A percentile compares a stretch with the other conserved stretches of the same genome.
These are phyloP conservation scores for Nitzschia putrida DNA, from an alignment of 108 stramenopile genomes.

Conservation along the genomic window DNA sequence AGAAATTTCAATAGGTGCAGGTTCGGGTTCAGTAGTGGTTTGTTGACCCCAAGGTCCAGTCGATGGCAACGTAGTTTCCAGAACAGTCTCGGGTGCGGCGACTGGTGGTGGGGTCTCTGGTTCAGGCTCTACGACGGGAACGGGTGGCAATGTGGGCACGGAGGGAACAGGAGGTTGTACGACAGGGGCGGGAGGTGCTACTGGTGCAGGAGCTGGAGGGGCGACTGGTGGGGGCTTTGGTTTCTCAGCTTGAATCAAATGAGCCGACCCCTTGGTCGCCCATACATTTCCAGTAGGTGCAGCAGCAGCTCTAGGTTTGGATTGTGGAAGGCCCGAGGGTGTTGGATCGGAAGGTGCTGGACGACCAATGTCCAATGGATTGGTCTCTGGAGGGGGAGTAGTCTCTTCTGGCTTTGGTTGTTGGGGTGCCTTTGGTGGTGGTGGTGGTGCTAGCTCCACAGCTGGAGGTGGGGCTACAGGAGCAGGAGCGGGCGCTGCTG, in stretches of 20 bases:
- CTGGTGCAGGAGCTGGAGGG: constrained; percentile 34
- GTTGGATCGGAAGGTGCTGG: constrained; percentile 44
- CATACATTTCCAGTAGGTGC: constrained; percentile 75
- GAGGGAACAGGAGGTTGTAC: not conserved
- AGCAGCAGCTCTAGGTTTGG: constrained; percentile 29
- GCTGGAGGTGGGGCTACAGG: constrained; percentile 18
- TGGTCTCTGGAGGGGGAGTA: constrained; percentile 18
- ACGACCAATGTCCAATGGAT: constrained; percentile 45
- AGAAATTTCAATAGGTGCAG: constrained; percentile 19
- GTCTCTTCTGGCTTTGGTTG: constrained; percentile 15
- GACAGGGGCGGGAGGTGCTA: constrained; percentile 18
- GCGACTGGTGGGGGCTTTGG: constrained; percentile 49
- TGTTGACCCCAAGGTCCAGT: constrained; percentile 20
- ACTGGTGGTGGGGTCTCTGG: not conserved
- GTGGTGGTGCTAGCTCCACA: constrained; percentile 24
- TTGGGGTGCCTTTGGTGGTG: constrained; percentile 11
- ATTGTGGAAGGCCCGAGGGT: constrained; percentile 40
- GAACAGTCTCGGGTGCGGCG: constrained; percentile 11
- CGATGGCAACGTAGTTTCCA: constrained; percentile 20
- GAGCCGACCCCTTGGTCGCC: constrained; percentile 86
- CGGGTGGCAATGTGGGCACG: constrained; percentile 3
- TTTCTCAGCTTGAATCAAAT: constrained; percentile 78
- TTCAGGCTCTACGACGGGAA: constrained; percentile 5
- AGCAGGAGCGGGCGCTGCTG: constrained; percentile 33
- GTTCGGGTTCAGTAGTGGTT: constrained; percentile 12